These are phyloP conservation scores for Singerocomus inundabilis DNA, from an alignment of 1,284 basidiomycete species.

Conservation along the genomic window DNA sequence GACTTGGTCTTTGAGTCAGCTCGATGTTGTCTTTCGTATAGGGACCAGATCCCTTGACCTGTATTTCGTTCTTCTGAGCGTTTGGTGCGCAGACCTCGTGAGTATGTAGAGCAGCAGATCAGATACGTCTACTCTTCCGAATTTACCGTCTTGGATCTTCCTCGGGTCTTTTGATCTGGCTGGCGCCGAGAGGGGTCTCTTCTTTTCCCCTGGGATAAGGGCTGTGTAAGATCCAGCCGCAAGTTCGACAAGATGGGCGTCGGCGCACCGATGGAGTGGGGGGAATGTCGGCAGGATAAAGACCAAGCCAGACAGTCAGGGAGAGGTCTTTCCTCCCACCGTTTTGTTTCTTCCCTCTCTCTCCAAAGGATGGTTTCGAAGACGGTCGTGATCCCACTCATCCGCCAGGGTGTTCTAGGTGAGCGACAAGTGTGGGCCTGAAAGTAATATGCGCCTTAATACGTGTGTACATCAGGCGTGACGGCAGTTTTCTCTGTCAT, in stretches of 20 bases:
- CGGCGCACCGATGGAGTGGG: not conserved
- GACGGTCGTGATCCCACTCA: slow-evolving; percentile 19
- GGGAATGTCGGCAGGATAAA: slow-evolving; percentile 11
- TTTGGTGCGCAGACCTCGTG: not conserved
- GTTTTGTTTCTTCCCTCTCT: not conserved
- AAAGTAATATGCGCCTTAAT: too few species aligned
- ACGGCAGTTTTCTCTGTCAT: slow-evolving; percentile 35
- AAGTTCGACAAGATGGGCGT: not conserved
- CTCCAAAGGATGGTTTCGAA: slow-evolving; percentile 1
- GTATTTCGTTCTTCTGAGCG: not conserved
- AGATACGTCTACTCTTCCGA: not conserved
- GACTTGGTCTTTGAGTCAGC: not conserved
- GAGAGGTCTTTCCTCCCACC: too few species aligned
- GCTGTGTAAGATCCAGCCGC: slow-evolving; percentile 1
- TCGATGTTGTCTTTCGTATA: too few species aligned
- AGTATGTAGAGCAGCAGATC: not conserved
- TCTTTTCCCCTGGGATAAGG: not conserved
- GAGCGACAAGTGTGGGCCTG: slow-evolving; percentile 2
- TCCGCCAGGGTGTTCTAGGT: slow-evolving; percentile 28
- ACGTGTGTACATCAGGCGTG: too few species aligned
- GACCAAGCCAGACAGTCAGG: not conserved
- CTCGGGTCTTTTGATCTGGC: not conserved
- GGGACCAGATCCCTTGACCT: too few species aligned
- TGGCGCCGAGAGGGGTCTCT: too few species aligned
- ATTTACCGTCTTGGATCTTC: not conserved